These are phyloP conservation scores for Hypomontagnella submonticulosa DNA, from an alignment of 495 filamentous ascomycete genomes.

Conservation along the genomic window DNA sequence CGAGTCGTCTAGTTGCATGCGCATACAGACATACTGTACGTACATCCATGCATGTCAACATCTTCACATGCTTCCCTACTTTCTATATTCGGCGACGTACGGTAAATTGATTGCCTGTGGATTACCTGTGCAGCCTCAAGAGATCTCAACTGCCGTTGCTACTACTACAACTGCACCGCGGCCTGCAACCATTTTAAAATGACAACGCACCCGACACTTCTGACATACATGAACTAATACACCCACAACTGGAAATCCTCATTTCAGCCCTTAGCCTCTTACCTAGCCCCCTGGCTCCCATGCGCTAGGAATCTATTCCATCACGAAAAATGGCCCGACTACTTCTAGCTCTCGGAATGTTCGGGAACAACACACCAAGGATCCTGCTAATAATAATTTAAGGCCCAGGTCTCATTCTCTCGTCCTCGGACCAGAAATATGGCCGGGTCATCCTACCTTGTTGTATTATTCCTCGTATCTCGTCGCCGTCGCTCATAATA, in stretches of 20 bases:
- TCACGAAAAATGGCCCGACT: conserved; percentile 34
- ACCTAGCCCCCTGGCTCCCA: conserved; percentile 21
- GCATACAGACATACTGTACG: conserved; percentile 5
- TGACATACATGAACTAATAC: conserved; percentile 32
- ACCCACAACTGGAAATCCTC: conserved; percentile 27
- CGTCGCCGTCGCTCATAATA: conserved; percentile 23
- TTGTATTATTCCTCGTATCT: conserved; percentile 2
- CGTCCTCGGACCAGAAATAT: neutral
- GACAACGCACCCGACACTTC: conserved; percentile 34
- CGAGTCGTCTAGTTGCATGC: conserved; percentile 19
- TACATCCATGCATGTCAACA: conserved; percentile 34
- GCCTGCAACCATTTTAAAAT: conserved; percentile 20
- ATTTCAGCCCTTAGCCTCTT: conserved; percentile 32
- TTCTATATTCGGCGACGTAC: conserved; percentile 32
- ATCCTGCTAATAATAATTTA: conserved; percentile 23
- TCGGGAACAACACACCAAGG: conserved; percentile 23
- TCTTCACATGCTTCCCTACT: conserved; percentile 38
- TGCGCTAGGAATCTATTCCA: conserved; percentile 25
- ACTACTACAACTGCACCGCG: conserved; percentile 25
- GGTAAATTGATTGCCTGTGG: conserved; percentile 20
- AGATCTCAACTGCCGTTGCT: conserved; percentile 38
- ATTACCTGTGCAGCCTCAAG: conserved; percentile 13
- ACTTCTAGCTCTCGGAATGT: conserved; percentile 31
- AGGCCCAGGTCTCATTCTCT: neutral
- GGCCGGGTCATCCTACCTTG: neutral